A percentile compares a stretch with the other conserved stretches of the same genome.
phyloP scores from a whole-genome alignment of 164 flowering plant genomes.

The Sedum album region DNA sequence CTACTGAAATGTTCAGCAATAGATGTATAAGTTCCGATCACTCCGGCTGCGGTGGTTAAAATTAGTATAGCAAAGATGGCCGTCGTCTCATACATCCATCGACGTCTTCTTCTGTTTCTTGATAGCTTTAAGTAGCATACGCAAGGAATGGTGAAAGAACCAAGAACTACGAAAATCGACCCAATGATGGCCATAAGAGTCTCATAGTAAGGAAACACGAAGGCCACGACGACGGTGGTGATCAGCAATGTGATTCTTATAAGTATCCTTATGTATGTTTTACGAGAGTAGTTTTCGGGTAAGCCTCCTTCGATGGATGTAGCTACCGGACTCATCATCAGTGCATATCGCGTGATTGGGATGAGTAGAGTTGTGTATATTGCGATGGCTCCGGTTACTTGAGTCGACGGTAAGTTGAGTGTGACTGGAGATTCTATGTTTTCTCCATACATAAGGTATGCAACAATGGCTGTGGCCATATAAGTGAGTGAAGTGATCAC shows the following conservation, averaged over 20 bases:
- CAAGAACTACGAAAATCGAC: constrained; percentile 16
- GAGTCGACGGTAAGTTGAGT: constrained; percentile 12
- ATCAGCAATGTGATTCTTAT: constrained; percentile 9
- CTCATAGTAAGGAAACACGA: constrained; percentile 12
- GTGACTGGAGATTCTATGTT: constrained; percentile 16
- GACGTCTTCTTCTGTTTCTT: background rate
- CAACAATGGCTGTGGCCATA: constrained; percentile 13
- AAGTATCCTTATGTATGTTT: background rate
- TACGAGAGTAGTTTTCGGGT: constrained; percentile 2
- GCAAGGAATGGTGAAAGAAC: constrained; percentile 15
- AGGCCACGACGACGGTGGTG: constrained; percentile 13
- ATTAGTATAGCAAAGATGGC: constrained; percentile 4
- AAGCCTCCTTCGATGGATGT: constrained; percentile 15
- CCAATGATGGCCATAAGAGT: constrained; percentile 14
- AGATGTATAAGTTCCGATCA: constrained; percentile 16
- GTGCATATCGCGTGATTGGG: constrained; percentile 16
- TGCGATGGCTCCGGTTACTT: constrained; percentile 9
- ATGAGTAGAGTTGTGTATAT: constrained; percentile 18
- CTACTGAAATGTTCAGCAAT: constrained; percentile 10
- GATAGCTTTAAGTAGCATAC: constrained; percentile 17
- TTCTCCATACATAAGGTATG: constrained; percentile 23
- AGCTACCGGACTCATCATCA: constrained; percentile 18
- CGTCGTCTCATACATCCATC: constrained; percentile 13
- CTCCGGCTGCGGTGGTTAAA: constrained; percentile 11
- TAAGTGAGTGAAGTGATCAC: constrained; percentile 12